phyloP scores from a whole-genome alignment of 176 grass and related monocot genomes.

The Eragrostis nindensis region DNA sequence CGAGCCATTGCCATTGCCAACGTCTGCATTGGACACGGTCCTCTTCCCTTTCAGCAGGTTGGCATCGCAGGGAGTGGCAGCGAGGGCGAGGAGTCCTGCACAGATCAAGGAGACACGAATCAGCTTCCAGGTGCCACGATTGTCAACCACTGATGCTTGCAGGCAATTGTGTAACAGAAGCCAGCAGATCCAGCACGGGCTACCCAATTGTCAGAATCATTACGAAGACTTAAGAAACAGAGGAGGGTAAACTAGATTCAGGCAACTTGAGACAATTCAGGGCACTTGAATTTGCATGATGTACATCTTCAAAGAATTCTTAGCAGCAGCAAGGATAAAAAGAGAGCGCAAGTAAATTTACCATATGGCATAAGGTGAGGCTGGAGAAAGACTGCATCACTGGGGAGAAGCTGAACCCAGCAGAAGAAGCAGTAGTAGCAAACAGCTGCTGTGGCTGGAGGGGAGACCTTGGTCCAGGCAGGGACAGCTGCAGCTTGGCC shows the following conservation, averaged over 20 bases:
- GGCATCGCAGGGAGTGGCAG: background rate
- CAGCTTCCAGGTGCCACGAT: background rate
- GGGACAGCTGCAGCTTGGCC: constrained; percentile 47
- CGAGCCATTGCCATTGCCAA: no score
- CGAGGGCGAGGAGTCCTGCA: constrained; percentile 35
- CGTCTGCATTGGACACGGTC: constrained; percentile 30
- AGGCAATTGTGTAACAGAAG: background rate
- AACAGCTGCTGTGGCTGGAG: constrained; percentile 42
- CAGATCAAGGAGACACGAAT: constrained; percentile 15
- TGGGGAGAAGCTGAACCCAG: constrained; percentile 2
- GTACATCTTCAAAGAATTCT: background rate
- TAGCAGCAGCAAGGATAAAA: background rate
- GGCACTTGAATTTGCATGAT: background rate
- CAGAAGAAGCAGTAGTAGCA: background rate
- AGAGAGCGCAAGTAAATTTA: background rate
- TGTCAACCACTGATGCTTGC: background rate
- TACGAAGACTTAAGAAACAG: background rate
- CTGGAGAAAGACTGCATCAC: constrained; percentile 35
- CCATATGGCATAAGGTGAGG: constrained; percentile 40
- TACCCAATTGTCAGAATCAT: background rate
- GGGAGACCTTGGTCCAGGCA: constrained; percentile 63
- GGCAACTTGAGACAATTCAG: background rate
- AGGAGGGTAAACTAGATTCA: background rate
- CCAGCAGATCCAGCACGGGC: background rate
- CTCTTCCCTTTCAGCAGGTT: constrained; percentile 42